A percentile compares a stretch with the other conserved stretches of the same genome.
Evolutionary conservation across 2,329 filamentous ascomycete species (phyloP).

Genomic region (Colletotrichum sp.): DNA sequence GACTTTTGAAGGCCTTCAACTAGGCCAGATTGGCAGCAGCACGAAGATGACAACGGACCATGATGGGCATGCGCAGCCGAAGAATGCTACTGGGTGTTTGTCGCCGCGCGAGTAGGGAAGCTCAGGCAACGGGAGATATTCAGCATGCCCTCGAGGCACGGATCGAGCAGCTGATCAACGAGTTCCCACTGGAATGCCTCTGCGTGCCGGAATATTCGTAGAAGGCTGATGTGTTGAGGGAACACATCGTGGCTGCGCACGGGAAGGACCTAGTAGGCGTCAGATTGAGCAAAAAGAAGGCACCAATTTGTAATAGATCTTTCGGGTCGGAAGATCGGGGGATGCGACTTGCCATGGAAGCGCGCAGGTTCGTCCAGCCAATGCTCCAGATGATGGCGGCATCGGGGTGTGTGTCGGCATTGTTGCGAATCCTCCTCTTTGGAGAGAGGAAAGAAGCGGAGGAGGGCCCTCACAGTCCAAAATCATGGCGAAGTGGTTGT

Average conservation of each 20-base stretch:
- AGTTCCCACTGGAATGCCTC: not conserved
- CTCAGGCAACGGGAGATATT: too few relatives aligned
- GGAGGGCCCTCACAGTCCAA: not conserved
- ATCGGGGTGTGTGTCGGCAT: not conserved
- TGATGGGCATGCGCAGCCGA: not conserved
- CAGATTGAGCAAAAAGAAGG: too few relatives aligned
- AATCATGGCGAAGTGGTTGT: not conserved
- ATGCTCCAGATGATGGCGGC: not conserved
- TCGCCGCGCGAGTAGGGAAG: too few relatives aligned
- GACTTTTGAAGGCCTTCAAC: not conserved
- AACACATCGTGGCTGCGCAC: not conserved
- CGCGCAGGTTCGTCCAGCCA: not conserved
- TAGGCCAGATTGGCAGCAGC: not conserved
- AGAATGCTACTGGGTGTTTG: not conserved
- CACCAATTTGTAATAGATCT: not conserved
- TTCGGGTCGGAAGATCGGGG: not conserved
- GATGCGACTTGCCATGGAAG: not conserved
- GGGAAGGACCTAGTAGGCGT: not conserved
- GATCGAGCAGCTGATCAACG: too few relatives aligned
- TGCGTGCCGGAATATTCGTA: not conserved
- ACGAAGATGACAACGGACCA: not conserved
- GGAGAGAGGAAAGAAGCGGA: not conserved
- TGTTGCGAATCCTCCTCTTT: not conserved
- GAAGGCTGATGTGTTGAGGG: not conserved
- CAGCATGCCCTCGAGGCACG: too few relatives aligned